A percentile compares a stretch with the other conserved stretches of the same genome.
Conservation (phyloP, 441 rosid species). For the Arabidopsis lyrata region DNA sequence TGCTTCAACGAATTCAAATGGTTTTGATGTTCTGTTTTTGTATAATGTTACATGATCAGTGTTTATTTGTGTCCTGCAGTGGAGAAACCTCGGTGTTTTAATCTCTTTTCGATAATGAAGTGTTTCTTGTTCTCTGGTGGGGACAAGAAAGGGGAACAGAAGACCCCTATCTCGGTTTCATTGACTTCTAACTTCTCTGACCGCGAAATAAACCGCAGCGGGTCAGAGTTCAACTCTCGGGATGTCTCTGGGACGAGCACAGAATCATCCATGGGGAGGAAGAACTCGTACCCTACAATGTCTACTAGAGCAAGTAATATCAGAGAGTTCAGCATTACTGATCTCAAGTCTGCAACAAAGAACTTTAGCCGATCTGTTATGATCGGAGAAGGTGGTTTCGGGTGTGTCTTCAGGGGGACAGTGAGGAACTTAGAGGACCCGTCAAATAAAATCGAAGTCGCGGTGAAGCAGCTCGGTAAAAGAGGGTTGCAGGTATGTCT, state of each 20-base stretch:
- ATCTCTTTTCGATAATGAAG: slow-evolving; percentile 60
- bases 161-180: slow-evolving; percentile 54
- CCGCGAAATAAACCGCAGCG: slow-evolving; percentile 56
- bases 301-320: slow-evolving; percentile 67
- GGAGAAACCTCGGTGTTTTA: slow-evolving; percentile 37
- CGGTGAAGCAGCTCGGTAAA: slow-evolving; percentile 68
- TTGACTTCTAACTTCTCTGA: slow-evolving; percentile 53
- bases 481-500: slow-evolving; percentile 66
- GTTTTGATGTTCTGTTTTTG: not conserved
- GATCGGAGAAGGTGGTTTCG: slow-evolving; percentile 86
- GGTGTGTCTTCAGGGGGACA: slow-evolving; percentile 65
- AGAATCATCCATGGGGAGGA: slow-evolving; percentile 70
- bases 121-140: slow-evolving; percentile 68
- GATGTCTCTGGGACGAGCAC: slow-evolving; percentile 61
- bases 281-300: slow-evolving; percentile 55
- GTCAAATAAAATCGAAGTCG: slow-evolving; percentile 58
- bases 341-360: slow-evolving; percentile 71
- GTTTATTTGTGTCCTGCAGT: slow-evolving; percentile 46
- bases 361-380: slow-evolving; percentile 68
- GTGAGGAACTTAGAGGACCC: slow-evolving; percentile 58
- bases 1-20: slow-evolving; percentile 12
- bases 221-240: slow-evolving; percentile 63
- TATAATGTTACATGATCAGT: slow-evolving; percentile 15
- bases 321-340: slow-evolving; percentile 65
- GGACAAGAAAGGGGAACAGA: slow-evolving; percentile 63